Evolutionary conservation across 768 basidiomycete genomes (phyloP).

Genomic region (Boletus sensibilis): DNA sequence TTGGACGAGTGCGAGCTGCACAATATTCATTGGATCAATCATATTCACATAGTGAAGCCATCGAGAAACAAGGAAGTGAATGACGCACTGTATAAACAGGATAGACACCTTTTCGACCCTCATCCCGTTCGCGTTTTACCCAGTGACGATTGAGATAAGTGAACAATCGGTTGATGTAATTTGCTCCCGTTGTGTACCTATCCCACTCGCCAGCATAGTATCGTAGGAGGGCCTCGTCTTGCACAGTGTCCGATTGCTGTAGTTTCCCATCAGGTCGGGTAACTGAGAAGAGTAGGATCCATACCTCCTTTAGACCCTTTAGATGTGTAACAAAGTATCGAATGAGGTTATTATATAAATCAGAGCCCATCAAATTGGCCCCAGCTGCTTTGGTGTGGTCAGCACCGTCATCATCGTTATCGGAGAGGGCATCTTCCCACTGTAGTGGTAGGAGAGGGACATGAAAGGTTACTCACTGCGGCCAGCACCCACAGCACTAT

Average conservation of each 20-base stretch:
- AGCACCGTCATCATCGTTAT: constrained; percentile 22
- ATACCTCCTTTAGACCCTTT: constrained; percentile 58
- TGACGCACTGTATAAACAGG: constrained; percentile 87
- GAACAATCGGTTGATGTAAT: constrained; percentile 96
- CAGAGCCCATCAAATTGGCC: constrained; percentile 94
- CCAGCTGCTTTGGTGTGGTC: constrained; percentile 54
- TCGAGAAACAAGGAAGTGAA: not conserved
- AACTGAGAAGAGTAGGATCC: constrained; percentile 30
- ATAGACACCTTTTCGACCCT: constrained; percentile 93
- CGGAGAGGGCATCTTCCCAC: constrained; percentile 24
- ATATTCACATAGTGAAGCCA: not conserved
- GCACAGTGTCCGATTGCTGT: constrained; percentile 74
- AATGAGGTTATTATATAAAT: constrained; percentile 93
- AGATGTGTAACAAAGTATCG: constrained; percentile 87
- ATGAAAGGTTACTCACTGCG: constrained; percentile 52
- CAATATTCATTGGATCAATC: not conserved
- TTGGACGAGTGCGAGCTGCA: constrained; percentile 87
- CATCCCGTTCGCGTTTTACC: constrained; percentile 98
- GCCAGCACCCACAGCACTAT: constrained; percentile 34
- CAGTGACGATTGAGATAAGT: constrained; percentile 98
- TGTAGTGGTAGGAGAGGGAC: constrained; percentile 9
- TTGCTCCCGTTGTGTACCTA: constrained; percentile 94
- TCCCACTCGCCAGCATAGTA: constrained; percentile 96
- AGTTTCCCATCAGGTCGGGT: constrained; percentile 15
- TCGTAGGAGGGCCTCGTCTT: constrained; percentile 83